phyloP scores from a whole-genome alignment of 139 green algal genomes.

The Trebouxia sp. region DNA sequence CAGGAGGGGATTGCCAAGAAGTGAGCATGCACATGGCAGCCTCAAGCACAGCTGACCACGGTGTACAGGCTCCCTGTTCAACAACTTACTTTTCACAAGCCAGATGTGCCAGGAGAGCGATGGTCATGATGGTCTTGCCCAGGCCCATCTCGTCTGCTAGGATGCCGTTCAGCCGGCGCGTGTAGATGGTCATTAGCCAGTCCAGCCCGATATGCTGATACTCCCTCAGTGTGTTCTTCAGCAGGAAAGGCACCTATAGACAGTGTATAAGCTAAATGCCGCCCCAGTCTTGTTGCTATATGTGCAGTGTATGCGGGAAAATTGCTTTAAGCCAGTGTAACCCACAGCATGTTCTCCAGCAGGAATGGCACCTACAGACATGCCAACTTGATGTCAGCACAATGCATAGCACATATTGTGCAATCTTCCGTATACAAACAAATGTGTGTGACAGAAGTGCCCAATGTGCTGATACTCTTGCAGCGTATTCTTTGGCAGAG shows the following conservation, averaged over 20 bases:
- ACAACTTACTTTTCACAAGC: constrained; percentile 81
- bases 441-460: no score
- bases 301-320: background rate
- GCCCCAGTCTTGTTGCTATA: background rate
- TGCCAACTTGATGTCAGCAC: no score
- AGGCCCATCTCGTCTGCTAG: constrained; percentile 93
- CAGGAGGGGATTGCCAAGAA: no score
- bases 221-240: constrained; percentile 89
- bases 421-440: no score
- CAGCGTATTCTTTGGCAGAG: no score
- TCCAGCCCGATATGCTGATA: constrained; percentile 98
- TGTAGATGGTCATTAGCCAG: constrained; percentile 96
- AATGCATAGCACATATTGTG: background rate
- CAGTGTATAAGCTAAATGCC: background rate
- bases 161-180: constrained; percentile 93
- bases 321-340: background rate
- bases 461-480: no score
- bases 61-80: no score
- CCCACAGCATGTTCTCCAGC: background rate
- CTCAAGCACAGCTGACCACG: no score
- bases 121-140: constrained; percentile 98
- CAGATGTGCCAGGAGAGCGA: constrained; percentile 90
- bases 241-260: constrained; percentile 83
- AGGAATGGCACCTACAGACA: background rate
- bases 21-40: background rate